Evolutionary conservation across 202 grass and related monocot genomes (phyloP).

Genomic region (Zoysia matrella): DNA sequence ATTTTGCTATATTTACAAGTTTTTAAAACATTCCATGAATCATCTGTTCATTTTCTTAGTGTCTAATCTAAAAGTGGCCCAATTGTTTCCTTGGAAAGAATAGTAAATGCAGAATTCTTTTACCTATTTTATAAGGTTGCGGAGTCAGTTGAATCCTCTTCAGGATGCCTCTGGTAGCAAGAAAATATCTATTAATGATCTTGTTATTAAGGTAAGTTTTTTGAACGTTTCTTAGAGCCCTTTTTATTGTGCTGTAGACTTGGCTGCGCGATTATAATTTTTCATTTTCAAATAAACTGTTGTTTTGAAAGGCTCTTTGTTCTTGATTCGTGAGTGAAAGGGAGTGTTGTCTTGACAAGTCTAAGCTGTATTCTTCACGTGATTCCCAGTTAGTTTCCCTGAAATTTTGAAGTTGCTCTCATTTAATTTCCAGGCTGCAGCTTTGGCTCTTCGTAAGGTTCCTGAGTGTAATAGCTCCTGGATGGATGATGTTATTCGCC

Average conservation of each 20-base stretch:
- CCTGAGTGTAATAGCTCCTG: slow-evolving; percentile 95
- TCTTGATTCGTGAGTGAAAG: neutral
- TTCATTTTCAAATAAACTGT: neutral
- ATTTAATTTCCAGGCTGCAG: slow-evolving; percentile 67
- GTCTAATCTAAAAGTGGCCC: neutral
- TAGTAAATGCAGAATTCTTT: too few relatives aligned
- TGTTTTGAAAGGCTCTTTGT: neutral
- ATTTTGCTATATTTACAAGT: neutral
- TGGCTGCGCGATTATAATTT: neutral
- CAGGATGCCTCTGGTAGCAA: slow-evolving; percentile 87
- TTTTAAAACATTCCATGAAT: neutral
- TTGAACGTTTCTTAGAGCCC: neutral
- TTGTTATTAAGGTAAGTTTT: slow-evolving; percentile 83
- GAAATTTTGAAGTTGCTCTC: neutral
- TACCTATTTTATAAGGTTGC: slow-evolving; percentile 50
- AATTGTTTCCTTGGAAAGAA: too few relatives aligned
- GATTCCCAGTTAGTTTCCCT: neutral
- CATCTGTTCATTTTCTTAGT: neutral
- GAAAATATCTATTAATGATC: slow-evolving; percentile 94
- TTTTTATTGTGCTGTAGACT: neutral
- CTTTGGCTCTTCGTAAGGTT: slow-evolving; percentile 89
- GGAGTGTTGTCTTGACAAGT: neutral
- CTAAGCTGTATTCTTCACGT: neutral
- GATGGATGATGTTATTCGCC: slow-evolving; percentile 95
- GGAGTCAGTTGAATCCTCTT: slow-evolving; percentile 73